phyloP scores from a whole-genome alignment of 2,329 filamentous ascomycete species.

The Penicillium crustosum region DNA sequence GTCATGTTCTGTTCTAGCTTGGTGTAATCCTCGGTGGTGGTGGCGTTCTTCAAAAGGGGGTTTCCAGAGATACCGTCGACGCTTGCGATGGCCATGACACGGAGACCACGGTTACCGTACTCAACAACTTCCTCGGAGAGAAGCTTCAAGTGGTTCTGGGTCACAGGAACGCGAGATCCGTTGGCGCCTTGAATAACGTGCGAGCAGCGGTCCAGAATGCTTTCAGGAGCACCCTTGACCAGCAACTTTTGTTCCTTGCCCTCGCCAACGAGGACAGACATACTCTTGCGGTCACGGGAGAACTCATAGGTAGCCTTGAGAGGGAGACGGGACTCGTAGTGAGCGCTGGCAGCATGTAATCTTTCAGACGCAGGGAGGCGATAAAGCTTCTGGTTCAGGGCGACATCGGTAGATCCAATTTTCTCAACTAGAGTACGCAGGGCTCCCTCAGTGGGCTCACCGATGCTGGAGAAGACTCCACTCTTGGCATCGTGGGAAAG shows the following conservation, averaged over 20 bases:
- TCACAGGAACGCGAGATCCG: constrained; percentile 74
- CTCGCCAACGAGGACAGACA: constrained; percentile 86
- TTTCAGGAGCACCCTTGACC: constrained; percentile 95
- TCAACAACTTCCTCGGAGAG: constrained; percentile 78
- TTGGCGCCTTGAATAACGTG: constrained; percentile 74
- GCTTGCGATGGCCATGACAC: constrained; percentile 89
- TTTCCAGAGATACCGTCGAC: constrained; percentile 72
- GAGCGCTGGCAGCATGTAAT: constrained; percentile 77
- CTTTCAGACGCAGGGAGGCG: constrained; percentile 56
- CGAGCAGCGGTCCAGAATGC: constrained; percentile 88
- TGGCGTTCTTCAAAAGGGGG: constrained; percentile 70
- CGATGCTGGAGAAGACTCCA: constrained; percentile 75
- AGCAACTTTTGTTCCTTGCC: constrained; percentile 74
- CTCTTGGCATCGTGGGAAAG: constrained; percentile 78
- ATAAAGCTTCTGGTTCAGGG: constrained; percentile 54
- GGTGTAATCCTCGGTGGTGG: constrained; percentile 78
- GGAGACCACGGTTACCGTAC: constrained; percentile 88
- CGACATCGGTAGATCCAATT: constrained; percentile 75
- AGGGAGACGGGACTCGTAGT: constrained; percentile 74
- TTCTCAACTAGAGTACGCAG: constrained; percentile 90
- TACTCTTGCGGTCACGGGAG: constrained; percentile 96
- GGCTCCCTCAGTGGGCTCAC: constrained; percentile 93
- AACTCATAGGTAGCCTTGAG: constrained; percentile 91
- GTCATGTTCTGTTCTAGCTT: constrained; percentile 93
- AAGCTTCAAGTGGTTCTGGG: constrained; percentile 66